Evolutionary conservation across 2,329 filamentous ascomycete species (phyloP).

Genomic region (Apiospora pterosperma): DNA sequence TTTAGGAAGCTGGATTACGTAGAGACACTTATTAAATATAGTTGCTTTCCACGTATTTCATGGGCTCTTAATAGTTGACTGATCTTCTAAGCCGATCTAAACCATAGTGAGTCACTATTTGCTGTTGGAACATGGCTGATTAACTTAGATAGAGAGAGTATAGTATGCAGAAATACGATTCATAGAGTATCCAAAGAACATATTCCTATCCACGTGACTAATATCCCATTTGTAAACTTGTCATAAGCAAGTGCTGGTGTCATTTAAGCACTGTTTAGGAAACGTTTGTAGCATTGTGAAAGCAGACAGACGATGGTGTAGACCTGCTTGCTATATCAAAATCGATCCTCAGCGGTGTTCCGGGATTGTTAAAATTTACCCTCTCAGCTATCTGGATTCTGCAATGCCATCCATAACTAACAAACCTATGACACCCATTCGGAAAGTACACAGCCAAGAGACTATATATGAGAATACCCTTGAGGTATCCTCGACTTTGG

Average conservation of each 20-base stretch:
- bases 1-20: too few relatives aligned
- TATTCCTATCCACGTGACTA: background rate
- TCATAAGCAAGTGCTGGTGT: background rate
- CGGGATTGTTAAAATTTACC: background rate
- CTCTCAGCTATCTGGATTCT: background rate
- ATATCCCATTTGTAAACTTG: background rate
- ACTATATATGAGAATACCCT: background rate
- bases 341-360: background rate
- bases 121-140: too few relatives aligned
- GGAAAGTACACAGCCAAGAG: background rate
- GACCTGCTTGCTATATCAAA: background rate
- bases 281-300: background rate
- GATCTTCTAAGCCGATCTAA: too few relatives aligned
- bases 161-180: too few relatives aligned
- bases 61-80: too few relatives aligned
- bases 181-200: background rate
- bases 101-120: too few relatives aligned
- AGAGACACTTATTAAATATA: too few relatives aligned
- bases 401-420: background rate
- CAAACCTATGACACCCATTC: background rate
- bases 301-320: background rate
- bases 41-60: too few relatives aligned
- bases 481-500: background rate
- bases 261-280: background rate
- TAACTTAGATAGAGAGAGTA: too few relatives aligned